Conservation (phyloP, 2,329 filamentous ascomycete species). For the Xylariaceae sp. region DNA sequence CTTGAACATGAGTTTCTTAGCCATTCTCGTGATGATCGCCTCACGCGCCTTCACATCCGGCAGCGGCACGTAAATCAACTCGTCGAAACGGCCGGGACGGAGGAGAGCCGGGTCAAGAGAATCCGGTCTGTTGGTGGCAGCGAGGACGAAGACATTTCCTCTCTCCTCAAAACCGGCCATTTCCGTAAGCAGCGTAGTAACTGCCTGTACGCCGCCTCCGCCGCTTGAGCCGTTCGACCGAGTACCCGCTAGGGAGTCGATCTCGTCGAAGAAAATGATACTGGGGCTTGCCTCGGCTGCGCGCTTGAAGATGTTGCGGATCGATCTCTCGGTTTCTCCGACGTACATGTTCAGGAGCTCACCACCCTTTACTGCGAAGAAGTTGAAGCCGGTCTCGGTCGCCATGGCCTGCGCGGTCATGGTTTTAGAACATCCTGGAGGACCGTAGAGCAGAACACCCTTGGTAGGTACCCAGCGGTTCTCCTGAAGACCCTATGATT, state of each 20-base stretch:
- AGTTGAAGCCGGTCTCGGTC: constrained; percentile 86
- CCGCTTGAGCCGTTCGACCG: constrained; percentile 36
- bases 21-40: constrained; percentile 69
- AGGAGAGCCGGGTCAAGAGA: constrained; percentile 80
- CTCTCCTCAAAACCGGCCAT: constrained; percentile 92
- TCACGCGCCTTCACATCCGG: constrained; percentile 67
- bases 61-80: constrained; percentile 78
- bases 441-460: constrained; percentile 83
- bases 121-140: constrained; percentile 87
- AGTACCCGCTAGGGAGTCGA: constrained; percentile 72
- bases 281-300: constrained; percentile 80
- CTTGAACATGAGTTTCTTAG: constrained; percentile 53
- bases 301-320: constrained; percentile 80
- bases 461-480: constrained; percentile 59
- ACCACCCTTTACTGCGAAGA: constrained; percentile 88
- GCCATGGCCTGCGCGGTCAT: constrained; percentile 86
- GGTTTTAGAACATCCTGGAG: constrained; percentile 92
- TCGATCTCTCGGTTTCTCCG: constrained; percentile 81
- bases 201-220: constrained; percentile 64
- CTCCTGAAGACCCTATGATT: constrained; percentile 30
- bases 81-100: constrained; percentile 79
- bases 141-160: constrained; percentile 78
- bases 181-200: constrained; percentile 85
- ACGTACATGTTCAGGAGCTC: constrained; percentile 97
- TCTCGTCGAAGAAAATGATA: constrained; percentile 96